phyloP scores from a whole-genome alignment of 164 flowering plant genomes.

The Tinospora cordifolia region DNA sequence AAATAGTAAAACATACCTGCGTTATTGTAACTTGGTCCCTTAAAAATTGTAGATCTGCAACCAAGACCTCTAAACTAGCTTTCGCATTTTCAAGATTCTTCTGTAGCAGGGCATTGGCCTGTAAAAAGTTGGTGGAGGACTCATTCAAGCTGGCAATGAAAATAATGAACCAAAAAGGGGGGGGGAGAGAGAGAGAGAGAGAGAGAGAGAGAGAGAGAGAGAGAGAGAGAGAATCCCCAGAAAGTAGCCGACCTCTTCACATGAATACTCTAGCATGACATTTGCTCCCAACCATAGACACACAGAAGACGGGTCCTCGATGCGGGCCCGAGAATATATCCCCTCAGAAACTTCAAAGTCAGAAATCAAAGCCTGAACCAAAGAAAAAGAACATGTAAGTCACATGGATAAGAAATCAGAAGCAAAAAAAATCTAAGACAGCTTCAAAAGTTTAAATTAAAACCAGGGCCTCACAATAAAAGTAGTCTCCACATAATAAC shows the following conservation, averaged over 20 bases:
- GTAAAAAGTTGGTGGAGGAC: conserved; percentile 14
- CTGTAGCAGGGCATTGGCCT: conserved; percentile 63
- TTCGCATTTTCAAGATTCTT: conserved; percentile 85
- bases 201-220: no score
- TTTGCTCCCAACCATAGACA: conserved; percentile 98
- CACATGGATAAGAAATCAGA: not conserved
- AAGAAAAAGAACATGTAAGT: not conserved
- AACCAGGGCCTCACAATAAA: not conserved
- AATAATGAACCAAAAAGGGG: not conserved
- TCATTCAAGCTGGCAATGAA: not conserved
- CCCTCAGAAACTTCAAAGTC: conserved; percentile 98
- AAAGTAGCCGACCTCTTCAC: no score
- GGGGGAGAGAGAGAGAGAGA: no score
- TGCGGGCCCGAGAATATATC: conserved; percentile 76
- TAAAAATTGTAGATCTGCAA: conserved; percentile 67
- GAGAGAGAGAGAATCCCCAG: no score
- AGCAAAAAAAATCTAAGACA: conserved; percentile 2
- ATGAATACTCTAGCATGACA: no score
- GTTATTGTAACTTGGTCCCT: conserved; percentile 86
- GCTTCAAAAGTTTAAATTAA: not conserved
- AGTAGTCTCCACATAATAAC: not conserved
- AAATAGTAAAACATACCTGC: conserved; percentile 46
- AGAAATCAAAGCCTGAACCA: conserved; percentile 55
- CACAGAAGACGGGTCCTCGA: conserved; percentile 62
- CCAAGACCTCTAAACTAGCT: conserved; percentile 81